Conservation (phyloP, 2,329 filamentous ascomycete species). For the Fusarium xyrophilum region DNA sequence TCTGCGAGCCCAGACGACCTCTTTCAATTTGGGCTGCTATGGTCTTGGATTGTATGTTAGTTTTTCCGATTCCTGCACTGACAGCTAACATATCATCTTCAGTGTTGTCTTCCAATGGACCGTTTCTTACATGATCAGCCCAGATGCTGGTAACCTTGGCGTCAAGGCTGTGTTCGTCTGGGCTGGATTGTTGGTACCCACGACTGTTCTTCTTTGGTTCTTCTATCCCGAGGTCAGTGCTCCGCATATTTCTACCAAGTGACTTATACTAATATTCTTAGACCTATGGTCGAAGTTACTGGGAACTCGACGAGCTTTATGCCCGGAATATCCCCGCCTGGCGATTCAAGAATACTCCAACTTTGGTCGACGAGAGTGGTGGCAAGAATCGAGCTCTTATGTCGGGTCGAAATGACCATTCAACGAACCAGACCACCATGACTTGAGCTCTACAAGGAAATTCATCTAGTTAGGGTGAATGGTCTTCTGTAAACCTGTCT, state of each 20-base stretch:
- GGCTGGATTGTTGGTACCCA: slow-evolving; percentile 13
- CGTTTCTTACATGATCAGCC: neutral
- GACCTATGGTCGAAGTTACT: slow-evolving; percentile 20
- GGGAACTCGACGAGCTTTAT: slow-evolving; percentile 18
- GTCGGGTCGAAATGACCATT: neutral
- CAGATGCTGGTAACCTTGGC: slow-evolving; percentile 1
- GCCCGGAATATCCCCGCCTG: slow-evolving; percentile 15
- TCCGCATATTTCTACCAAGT: too few relatives aligned
- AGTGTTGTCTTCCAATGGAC: neutral
- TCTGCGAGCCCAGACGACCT: neutral
- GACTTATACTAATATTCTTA: neutral
- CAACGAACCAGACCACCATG: neutral
- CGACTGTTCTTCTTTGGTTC: slow-evolving; percentile 3
- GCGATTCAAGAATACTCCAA: slow-evolving; percentile 11
- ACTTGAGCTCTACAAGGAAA: neutral
- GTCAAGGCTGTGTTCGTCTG: slow-evolving; percentile 21
- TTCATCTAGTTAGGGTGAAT: neutral
- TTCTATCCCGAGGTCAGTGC: neutral
- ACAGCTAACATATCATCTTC: neutral
- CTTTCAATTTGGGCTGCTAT: neutral
- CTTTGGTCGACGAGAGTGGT: neutral
- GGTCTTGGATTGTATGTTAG: neutral
- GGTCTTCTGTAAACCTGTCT: too few relatives aligned
- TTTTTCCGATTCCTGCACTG: accelerated
- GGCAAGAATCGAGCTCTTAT: neutral